Evolutionary conservation across 108 stramenopile genomes (phyloP).

Genomic region (Mayamaea pseudoterrestris): DNA sequence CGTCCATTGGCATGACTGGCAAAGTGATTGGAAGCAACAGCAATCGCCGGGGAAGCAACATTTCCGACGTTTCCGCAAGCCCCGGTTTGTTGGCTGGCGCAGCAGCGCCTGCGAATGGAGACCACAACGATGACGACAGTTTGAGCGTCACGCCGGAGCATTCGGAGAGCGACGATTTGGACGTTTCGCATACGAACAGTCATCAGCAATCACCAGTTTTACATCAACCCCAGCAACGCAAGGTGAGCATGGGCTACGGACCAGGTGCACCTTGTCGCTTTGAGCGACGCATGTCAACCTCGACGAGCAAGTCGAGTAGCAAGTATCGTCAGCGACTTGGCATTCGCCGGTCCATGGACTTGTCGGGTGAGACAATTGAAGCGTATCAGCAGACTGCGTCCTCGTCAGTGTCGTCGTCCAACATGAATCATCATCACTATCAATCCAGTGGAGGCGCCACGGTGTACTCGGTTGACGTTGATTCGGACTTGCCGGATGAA

Average conservation of each 20-base stretch:
- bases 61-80: not conserved
- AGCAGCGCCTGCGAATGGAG: not conserved
- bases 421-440: not conserved
- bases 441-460: not conserved
- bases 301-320: not conserved
- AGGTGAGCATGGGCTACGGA: not conserved
- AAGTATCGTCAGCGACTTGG: conserved; percentile 13
- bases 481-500: conserved; percentile 27
- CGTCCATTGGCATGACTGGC: no score
- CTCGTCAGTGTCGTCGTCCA: conserved; percentile 2
- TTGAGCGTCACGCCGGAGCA: conserved; percentile 23
- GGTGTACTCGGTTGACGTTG: not conserved
- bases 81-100: not conserved
- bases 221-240: not conserved
- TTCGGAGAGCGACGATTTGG: conserved; percentile 4
- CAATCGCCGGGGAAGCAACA: not conserved
- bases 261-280: not conserved
- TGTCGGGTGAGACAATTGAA: conserved; percentile 34
- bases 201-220: not conserved
- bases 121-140: conserved; percentile 15
- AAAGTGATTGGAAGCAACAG: not conserved
- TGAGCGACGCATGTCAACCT: not conserved
- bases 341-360: conserved; percentile 39
- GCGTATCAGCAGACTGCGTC: conserved; percentile 9
- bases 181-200: not conserved